A percentile compares a stretch with the other conserved stretches of the same genome.
These are phyloP conservation scores for Populus hybrid DNA, from an alignment of 441 rosid genomes.

Conservation along the genomic window DNA sequence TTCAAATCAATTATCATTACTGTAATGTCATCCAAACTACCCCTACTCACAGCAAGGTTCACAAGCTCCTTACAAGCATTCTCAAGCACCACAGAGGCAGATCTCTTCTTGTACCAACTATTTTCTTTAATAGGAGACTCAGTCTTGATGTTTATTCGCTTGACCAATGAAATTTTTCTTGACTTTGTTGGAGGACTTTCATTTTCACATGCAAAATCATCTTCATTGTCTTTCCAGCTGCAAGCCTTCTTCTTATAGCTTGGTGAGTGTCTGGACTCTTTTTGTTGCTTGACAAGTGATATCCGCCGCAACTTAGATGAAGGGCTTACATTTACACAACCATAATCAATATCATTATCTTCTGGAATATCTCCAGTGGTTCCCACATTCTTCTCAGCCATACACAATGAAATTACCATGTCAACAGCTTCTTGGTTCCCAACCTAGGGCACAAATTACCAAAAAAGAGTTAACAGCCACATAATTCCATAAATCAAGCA, in stretches of 20 bases:
- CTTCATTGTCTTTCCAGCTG: constrained; percentile 32
- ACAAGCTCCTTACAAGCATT: constrained; percentile 72
- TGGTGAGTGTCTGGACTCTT: constrained; percentile 36
- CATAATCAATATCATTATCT: constrained; percentile 31
- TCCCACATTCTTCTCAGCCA: constrained; percentile 36
- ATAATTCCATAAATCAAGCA: not conserved
- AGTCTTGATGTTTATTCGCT: constrained; percentile 34
- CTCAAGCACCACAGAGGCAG: constrained; percentile 33
- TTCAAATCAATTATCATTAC: constrained; percentile 67
- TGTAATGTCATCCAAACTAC: constrained; percentile 80
- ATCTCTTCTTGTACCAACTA: constrained; percentile 20
- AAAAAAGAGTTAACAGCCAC: not conserved
- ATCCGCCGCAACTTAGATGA: constrained; percentile 59
- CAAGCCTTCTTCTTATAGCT: constrained; percentile 20
- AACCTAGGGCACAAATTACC: constrained; percentile 33
- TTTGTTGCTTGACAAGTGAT: constrained; percentile 48
- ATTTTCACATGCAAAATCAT: constrained; percentile 39
- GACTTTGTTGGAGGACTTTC: constrained; percentile 57
- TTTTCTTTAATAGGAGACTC: constrained; percentile 43
- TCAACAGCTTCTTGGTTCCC: constrained; percentile 77
- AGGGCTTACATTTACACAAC: constrained; percentile 62
- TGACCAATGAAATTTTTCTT: constrained; percentile 44
- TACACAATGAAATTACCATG: constrained; percentile 32
- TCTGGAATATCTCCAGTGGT: constrained; percentile 17
- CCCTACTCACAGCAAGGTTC: constrained; percentile 61